Base-by-base conservation (phyloP, 495 filamentous ascomycete genomes). In the Astrothelium subdiscretum region DNA sequence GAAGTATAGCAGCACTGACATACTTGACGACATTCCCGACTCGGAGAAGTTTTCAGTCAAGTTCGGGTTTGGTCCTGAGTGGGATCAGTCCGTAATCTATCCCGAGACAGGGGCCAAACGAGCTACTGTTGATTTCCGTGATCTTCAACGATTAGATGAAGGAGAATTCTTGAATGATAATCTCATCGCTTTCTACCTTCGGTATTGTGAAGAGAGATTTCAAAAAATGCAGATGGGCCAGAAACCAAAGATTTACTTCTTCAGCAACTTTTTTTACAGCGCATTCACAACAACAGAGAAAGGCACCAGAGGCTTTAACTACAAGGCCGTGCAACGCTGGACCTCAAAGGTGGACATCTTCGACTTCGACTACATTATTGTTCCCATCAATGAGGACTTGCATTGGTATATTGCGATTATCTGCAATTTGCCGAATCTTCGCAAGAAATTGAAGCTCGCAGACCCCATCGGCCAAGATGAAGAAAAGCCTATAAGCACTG, bases 341-440 rank as follows among this genome's bases (percentile, higher is more conserved):
- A 97, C 95, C 0, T 76, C 88, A 6, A 89, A 84, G 66, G 84
- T 94, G 2, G 88, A 98, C 69, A 72, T 97, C 13, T 89, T 97
- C 68, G 81, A 79, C 29, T 89, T 89, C 64, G 90, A 96, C 69
- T 97, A 89, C 69, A 84, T 97, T 44, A 79, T 97, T 3, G 88
- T 98, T 18, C 94, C 94, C 0, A 88, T 98, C 71, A 92, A 95
- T 69, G 89, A 97, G 66, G 74, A 81, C 64, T 69, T 65, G 22
- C 94, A 98, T 71, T 98, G 94, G 94, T 97, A 94, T 74, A 75
- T 97, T 68, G 94, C 91, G 13, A 91, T 98, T 61, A 96, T 97
- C 32, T 96, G 90, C 83, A 96, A 97, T 68, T 80, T 92, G 2
- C 77, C 86, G 63, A 75, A 81, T 35, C n/a, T 42, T 3, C 27